Evolutionary conservation across 306 rosid species (phyloP).

Genomic region (Clitoria ternatea): DNA sequence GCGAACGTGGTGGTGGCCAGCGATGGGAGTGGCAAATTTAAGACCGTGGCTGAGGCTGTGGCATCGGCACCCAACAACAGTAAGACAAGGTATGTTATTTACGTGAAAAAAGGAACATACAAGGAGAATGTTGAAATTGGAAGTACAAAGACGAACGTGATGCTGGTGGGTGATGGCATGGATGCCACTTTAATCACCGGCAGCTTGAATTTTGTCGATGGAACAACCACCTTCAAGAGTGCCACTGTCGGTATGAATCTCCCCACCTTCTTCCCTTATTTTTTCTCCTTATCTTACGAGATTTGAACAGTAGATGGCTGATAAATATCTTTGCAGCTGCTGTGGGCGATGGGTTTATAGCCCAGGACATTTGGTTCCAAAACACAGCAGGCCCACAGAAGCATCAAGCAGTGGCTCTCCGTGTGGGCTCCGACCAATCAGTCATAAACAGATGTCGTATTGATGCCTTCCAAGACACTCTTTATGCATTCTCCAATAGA

Average conservation of each 20-base stretch:
- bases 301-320: background rate
- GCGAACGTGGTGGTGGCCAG: slow-evolving; percentile 62
- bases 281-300: background rate
- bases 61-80: slow-evolving; percentile 48
- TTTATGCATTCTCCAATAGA: slow-evolving; percentile 52
- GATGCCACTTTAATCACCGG: slow-evolving; percentile 52
- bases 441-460: slow-evolving; percentile 61
- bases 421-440: slow-evolving; percentile 44
- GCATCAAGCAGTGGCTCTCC: slow-evolving; percentile 73
- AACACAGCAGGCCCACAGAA: slow-evolving; percentile 67
- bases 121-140: slow-evolving; percentile 49
- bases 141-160: slow-evolving; percentile 40
- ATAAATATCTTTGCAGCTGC: slow-evolving; percentile 37
- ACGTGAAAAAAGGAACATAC: slow-evolving; percentile 56
- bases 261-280: background rate
- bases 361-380: slow-evolving; percentile 54
- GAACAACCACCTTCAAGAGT: slow-evolving; percentile 45
- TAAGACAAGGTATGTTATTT: slow-evolving; percentile 40
- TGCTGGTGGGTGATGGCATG: slow-evolving; percentile 77
- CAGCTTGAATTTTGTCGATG: slow-evolving; percentile 51
- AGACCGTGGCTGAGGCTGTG: slow-evolving; percentile 52
- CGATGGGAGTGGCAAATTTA: slow-evolving; percentile 61
- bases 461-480: slow-evolving; percentile 68
- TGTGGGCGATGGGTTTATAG: slow-evolving; percentile 64
- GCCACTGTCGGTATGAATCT: slow-evolving; percentile 50